phyloP scores from a whole-genome alignment of 345 rosid species.

The Eucalyptus sp. region DNA sequence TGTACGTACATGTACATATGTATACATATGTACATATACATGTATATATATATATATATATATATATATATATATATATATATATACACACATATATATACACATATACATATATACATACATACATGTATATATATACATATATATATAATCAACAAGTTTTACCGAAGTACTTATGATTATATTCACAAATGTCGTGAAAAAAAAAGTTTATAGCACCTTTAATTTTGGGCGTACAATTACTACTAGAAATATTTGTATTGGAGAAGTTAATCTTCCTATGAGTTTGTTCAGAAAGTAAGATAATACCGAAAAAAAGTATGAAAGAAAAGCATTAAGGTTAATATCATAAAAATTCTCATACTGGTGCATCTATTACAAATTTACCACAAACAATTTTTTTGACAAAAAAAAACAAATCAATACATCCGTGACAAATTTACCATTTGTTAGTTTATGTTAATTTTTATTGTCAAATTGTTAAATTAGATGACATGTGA shows the following conservation, averaged over 20 bases:
- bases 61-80: too few species aligned
- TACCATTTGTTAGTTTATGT: fast-evolving
- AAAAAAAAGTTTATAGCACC: neutral
- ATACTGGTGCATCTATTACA: fast-evolving
- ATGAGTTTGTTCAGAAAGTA: neutral
- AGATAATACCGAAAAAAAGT: neutral
- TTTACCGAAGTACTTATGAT: neutral
- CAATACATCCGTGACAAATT: fast-evolving
- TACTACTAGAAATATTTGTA: neutral
- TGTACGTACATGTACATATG: too few species aligned
- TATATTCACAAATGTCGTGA: neutral
- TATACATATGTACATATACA: too few species aligned
- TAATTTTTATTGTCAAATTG: too few species aligned
- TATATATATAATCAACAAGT: neutral
- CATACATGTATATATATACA: too few species aligned
- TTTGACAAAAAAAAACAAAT: too few species aligned
- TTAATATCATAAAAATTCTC: too few species aligned
- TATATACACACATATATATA: too few species aligned
- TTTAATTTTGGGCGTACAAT: neutral
- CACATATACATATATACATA: too few species aligned
- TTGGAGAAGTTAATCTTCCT: neutral
- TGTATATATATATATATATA: too few species aligned
- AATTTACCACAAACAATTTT: fast-evolving
- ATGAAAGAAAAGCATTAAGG: too few species aligned
- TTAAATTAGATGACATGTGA: fast-evolving